phyloP scores from a whole-genome alignment of 106 monocot genomes.

The Acorus calamus region DNA sequence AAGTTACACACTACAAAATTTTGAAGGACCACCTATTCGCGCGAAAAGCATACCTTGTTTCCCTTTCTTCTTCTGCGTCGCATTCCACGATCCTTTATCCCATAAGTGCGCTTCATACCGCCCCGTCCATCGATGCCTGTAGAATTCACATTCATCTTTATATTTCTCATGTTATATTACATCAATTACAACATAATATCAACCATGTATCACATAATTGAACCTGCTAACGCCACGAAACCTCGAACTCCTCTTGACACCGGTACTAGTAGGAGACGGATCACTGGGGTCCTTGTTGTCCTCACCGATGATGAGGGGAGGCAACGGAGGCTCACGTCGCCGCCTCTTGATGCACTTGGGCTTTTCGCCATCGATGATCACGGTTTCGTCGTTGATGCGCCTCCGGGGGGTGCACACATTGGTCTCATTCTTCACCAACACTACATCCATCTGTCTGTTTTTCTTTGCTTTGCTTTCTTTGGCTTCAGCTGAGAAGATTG shows the following conservation, averaged over 20 bases:
- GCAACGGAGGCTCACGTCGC: conserved; percentile 10
- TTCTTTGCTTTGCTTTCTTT: no score
- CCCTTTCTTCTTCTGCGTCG: conserved; percentile 16
- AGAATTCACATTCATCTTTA: background rate
- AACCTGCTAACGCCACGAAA: conserved; percentile 35
- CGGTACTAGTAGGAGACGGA: background rate
- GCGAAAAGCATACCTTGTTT: conserved; percentile 2
- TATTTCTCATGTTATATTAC: no score
- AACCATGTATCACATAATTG: background rate
- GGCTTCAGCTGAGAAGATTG: no score
- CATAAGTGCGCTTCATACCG: conserved; percentile 20
- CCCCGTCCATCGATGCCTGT: conserved; percentile 19
- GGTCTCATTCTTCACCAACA: conserved; percentile 21
- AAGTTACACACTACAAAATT: no score
- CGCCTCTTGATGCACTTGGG: conserved; percentile 18
- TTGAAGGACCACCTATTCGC: no score
- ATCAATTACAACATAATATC: no score
- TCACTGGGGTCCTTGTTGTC: background rate
- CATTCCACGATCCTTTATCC: conserved; percentile 19
- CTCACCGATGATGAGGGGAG: background rate
- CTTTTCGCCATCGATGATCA: background rate
- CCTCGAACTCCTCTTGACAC: conserved; percentile 22
- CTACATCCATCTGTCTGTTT: background rate
- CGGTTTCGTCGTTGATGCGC: background rate
- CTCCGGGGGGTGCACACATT: background rate